phyloP scores from a whole-genome alignment of 129 eudicot genomes.

The Centrapalus pauciflorus region DNA sequence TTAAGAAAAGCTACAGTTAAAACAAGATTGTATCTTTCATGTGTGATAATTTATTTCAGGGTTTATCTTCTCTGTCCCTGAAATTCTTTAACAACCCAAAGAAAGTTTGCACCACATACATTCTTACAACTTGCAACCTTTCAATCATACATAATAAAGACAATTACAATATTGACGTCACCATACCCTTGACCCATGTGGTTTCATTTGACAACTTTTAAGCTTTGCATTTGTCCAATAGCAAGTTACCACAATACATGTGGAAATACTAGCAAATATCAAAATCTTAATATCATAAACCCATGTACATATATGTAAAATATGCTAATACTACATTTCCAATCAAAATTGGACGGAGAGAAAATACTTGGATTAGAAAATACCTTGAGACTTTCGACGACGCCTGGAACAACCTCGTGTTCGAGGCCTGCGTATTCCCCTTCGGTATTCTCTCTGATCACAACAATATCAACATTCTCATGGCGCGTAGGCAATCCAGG shows the following conservation, averaged over 20 bases:
- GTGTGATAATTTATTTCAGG: neutral
- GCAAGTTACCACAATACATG: neutral
- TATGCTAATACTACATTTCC: neutral
- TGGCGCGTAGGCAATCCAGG: conserved; percentile 77
- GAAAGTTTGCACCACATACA: neutral
- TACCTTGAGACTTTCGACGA: conserved; percentile 91
- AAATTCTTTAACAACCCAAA: neutral
- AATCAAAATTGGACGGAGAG: neutral
- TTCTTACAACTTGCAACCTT: neutral
- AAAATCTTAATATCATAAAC: neutral
- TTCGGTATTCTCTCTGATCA: conserved; percentile 89
- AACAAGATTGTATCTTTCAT: neutral
- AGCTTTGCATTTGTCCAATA: neutral
- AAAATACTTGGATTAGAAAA: neutral
- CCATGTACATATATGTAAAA: neutral
- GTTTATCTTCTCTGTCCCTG: neutral
- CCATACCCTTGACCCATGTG: neutral
- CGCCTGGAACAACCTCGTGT: conserved; percentile 96
- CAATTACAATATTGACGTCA: neutral
- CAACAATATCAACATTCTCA: conserved; percentile 88
- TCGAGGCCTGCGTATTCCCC: conserved; percentile 92
- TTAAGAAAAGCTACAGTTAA: neutral
- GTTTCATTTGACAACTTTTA: neutral
- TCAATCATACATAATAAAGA: neutral
- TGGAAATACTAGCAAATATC: neutral